phyloP scores from a whole-genome alignment of 495 filamentous ascomycete species.

The Lophium mytilinum region DNA sequence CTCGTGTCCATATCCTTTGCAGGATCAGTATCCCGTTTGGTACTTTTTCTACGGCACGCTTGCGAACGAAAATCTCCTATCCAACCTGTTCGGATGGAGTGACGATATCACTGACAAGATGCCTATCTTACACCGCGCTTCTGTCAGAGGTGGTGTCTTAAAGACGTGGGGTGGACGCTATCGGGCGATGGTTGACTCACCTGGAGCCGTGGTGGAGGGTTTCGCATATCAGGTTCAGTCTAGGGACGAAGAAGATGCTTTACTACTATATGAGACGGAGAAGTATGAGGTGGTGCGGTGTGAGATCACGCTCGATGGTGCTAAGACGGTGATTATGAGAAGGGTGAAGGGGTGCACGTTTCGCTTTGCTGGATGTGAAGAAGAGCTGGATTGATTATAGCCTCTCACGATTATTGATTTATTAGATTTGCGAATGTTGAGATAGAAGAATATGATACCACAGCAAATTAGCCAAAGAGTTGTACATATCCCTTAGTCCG shows the following conservation, averaged over 20 bases:
- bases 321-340: too few relatives aligned
- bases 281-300: conserved; percentile 41
- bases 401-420: too few relatives aligned
- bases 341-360: too few relatives aligned
- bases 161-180: conserved; percentile 37
- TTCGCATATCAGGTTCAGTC: conserved; percentile 32
- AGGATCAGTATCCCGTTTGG: conserved; percentile 38
- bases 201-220: conserved; percentile 22
- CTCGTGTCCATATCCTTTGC: conserved; percentile 6
- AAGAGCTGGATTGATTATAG: too few relatives aligned
- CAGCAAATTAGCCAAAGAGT: too few relatives aligned
- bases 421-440: too few relatives aligned
- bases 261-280: conserved; percentile 36
- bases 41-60: conserved; percentile 38
- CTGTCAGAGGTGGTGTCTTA: conserved; percentile 27
- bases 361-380: too few relatives aligned
- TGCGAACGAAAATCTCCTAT: conserved; percentile 20
- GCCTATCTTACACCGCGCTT: conserved; percentile 19
- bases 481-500: too few relatives aligned
- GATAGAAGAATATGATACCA: too few relatives aligned
- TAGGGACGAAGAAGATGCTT: conserved; percentile 33
- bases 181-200: conserved; percentile 35
- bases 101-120: background rate
- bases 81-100: conserved; percentile 16
- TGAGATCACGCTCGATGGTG: too few relatives aligned